These are phyloP conservation scores for Pseudogymnoascus sp. DNA, from an alignment of 2,329 filamentous ascomycete species.

Conservation along the genomic window DNA sequence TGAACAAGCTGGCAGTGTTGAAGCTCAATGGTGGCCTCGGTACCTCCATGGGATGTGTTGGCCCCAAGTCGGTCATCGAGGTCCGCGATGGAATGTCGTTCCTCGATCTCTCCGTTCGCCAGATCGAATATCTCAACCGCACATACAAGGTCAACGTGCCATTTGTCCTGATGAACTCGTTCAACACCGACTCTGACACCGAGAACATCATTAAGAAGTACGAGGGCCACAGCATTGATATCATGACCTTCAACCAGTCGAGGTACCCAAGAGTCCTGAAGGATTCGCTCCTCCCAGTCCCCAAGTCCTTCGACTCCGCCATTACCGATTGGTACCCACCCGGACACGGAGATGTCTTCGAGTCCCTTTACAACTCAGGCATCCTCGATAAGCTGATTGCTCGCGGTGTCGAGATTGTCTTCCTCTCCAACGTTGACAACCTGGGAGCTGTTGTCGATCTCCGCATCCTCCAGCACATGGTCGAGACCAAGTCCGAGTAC, in stretches of 20 bases:
- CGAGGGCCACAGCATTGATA: constrained; percentile 99
- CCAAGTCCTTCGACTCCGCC: constrained; percentile 78
- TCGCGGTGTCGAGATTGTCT: constrained; percentile 93
- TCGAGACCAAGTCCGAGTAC: constrained; percentile 94
- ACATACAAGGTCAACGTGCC: constrained; percentile 96
- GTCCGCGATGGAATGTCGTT: constrained; percentile 99
- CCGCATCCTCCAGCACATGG: constrained; percentile 98
- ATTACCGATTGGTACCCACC: constrained; percentile 98
- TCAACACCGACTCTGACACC: constrained; percentile 98
- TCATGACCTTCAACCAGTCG: constrained; percentile 99
- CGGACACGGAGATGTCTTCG: constrained; percentile 98
- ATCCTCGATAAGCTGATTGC: constrained; percentile 94
- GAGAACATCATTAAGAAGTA: constrained; percentile 99
- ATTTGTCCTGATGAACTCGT: constrained; percentile 99
- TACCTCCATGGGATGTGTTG: constrained; percentile 99
- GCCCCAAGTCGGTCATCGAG: constrained; percentile 98
- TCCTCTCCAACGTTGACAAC: constrained; percentile 99
- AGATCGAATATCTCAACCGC: constrained; percentile 98
- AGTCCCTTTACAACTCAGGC: constrained; percentile 98
- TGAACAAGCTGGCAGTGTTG: constrained; percentile 95
- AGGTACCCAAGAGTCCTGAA: constrained; percentile 96
- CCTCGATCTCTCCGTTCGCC: constrained; percentile 94
- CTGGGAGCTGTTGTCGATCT: constrained; percentile 95
- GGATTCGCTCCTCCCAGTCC: constrained; percentile 93
- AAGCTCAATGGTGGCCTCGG: constrained; percentile 99